These are phyloP conservation scores for Eucalyptus camaldulensis DNA, from an alignment of 345 rosid species.

Conservation along the genomic window DNA sequence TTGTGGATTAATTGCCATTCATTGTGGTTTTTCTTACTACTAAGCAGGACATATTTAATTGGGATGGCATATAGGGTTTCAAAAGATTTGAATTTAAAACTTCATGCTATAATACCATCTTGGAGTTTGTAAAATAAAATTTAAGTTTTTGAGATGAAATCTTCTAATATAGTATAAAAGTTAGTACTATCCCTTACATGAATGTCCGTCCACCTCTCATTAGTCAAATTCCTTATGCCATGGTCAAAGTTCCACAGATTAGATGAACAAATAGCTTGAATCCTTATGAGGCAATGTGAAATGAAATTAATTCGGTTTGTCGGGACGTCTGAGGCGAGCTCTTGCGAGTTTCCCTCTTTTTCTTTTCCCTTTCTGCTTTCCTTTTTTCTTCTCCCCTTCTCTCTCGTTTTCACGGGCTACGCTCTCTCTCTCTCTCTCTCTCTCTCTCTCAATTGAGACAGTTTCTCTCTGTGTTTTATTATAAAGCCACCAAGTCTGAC, in stretches of 20 bases:
- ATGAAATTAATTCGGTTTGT: background rate
- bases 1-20: background rate
- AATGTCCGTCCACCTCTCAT: background rate
- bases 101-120: too few species aligned
- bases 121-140: background rate
- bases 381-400: background rate
- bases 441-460: too few species aligned
- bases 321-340: accelerated
- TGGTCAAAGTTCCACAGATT: background rate
- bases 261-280: background rate
- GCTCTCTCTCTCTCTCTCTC: too few species aligned
- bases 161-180: too few species aligned
- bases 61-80: background rate
- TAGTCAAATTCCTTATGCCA: background rate
- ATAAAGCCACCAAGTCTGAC: too few species aligned
- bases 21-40: background rate
- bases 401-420: too few species aligned
- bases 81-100: too few species aligned
- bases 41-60: background rate
- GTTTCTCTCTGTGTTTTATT: too few species aligned
- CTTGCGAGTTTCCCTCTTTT: background rate
- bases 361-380: background rate
- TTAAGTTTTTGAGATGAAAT: too few species aligned
- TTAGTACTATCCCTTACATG: too few species aligned
- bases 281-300: background rate